Percentiles rank a stretch among this genome's conserved stretches.
Conservation (phyloP, 1,139 yeast species). For the Geotrichum europaeum region DNA sequence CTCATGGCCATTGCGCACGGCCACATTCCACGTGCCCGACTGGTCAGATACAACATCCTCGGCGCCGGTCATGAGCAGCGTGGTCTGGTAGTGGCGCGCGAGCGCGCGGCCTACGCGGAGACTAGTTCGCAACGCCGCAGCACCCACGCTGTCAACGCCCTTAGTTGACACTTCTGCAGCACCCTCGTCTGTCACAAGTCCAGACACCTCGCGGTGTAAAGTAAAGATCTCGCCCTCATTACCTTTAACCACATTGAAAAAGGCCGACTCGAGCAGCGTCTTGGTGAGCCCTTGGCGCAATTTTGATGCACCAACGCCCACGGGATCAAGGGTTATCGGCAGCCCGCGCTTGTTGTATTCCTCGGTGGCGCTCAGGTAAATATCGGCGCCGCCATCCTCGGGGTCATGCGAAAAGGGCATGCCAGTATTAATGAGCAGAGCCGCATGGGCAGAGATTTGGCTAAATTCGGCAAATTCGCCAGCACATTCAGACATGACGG, state of each 20-base stretch:
- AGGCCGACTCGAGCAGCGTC: conserved; percentile 50
- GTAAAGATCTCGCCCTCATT: conserved; percentile 75
- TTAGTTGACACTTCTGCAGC: conserved; percentile 14
- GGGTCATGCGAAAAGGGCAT: conserved; percentile 44
- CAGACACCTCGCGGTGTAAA: conserved; percentile 34
- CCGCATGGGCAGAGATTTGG: conserved; percentile 41
- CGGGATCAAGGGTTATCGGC: conserved; percentile 82
- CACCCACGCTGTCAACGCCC: conserved; percentile 33
- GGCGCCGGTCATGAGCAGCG: conserved; percentile 70
- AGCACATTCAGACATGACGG: conserved; percentile 80
- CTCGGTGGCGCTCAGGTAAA: conserved; percentile 48
- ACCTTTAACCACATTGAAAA: conserved; percentile 72
- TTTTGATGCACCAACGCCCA: conserved; percentile 79
- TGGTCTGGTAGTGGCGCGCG: conserved; percentile 49
- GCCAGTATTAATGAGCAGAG: conserved; percentile 70
- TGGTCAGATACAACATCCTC: conserved; percentile 47
- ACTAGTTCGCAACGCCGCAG: conserved; percentile 35
- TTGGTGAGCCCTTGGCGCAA: conserved; percentile 49
- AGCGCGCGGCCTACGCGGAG: conserved; percentile 48
- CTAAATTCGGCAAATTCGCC: conserved; percentile 69
- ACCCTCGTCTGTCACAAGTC: conserved; percentile 38
- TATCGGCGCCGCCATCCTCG: conserved; percentile 35
- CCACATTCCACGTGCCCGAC: conserved; percentile 29
- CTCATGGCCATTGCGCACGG: conserved; percentile 55
- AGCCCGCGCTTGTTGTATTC: conserved; percentile 53